These are phyloP conservation scores for Endotrypanum monterogeii DNA, from an alignment of 208 protist species.

Conservation along the genomic window DNA sequence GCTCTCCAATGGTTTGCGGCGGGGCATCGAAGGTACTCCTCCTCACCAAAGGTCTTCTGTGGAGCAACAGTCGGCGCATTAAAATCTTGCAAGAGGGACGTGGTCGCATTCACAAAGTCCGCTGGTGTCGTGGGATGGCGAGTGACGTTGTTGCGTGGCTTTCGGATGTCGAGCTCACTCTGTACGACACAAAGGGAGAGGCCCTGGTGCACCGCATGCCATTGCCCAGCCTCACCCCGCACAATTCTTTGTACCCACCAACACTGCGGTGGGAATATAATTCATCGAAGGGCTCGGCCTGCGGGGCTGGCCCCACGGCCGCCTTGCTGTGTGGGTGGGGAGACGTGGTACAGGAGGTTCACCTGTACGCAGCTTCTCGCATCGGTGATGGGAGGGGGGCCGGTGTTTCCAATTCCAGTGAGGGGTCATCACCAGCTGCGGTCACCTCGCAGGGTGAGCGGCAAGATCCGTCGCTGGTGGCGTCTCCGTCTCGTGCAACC, in stretches of 20 bases:
- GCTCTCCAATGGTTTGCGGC: conserved; percentile 40
- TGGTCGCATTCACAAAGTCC: conserved; percentile 52
- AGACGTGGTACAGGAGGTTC: conserved; percentile 62
- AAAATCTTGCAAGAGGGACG: conserved; percentile 47
- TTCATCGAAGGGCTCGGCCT: not conserved
- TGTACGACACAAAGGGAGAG: conserved; percentile 54
- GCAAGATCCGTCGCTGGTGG: not conserved
- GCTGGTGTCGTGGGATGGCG: conserved; percentile 46
- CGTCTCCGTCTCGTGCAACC: not conserved
- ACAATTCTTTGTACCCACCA: conserved; percentile 50
- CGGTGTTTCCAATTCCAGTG: not conserved
- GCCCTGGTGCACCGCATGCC: conserved; percentile 29
- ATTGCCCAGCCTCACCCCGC: conserved; percentile 16
- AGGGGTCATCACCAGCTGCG: not conserved
- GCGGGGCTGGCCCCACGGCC: not conserved
- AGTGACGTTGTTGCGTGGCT: conserved; percentile 68
- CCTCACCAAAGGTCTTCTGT: conserved; percentile 42
- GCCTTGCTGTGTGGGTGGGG: conserved; percentile 69
- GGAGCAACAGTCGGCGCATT: conserved; percentile 51
- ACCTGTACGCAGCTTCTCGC: conserved; percentile 13
- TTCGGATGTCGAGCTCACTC: conserved; percentile 49
- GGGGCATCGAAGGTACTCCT: conserved; percentile 54
- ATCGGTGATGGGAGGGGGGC: not conserved
- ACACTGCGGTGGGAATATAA: conserved; percentile 60
- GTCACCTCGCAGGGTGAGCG: not conserved